Percentiles rank a stretch among this genome's conserved stretches.
These are phyloP conservation scores for Trapa bicornis DNA, from an alignment of 345 rosid genomes.

Conservation along the genomic window DNA sequence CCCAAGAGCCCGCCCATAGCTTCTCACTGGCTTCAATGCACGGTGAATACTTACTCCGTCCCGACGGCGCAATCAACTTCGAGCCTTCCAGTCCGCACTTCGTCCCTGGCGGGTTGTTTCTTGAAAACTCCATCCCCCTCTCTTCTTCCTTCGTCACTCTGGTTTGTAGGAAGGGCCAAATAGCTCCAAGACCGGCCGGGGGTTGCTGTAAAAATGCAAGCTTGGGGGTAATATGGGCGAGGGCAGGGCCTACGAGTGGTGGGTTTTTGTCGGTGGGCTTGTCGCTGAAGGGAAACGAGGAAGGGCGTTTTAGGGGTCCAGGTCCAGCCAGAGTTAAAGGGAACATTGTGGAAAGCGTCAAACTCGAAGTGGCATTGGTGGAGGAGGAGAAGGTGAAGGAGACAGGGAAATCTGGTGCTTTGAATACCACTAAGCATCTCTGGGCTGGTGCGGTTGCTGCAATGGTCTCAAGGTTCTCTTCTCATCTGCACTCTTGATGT, in stretches of 20 bases:
- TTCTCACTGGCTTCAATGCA: constrained; percentile 23
- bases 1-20: neutral
- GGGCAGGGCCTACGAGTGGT: constrained; percentile 8
- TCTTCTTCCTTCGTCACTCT: constrained; percentile 34
- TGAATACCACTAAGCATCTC: constrained; percentile 72
- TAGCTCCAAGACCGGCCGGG: constrained; percentile 12
- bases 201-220: constrained; percentile 16
- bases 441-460: constrained; percentile 90
- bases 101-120: constrained; percentile 44
- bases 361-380: constrained; percentile 15
- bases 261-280: constrained; percentile 59
- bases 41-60: constrained; percentile 28
- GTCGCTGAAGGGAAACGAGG: constrained; percentile 41
- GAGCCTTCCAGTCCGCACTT: constrained; percentile 13
- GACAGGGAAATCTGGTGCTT: constrained; percentile 29
- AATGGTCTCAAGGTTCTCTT: constrained; percentile 64
- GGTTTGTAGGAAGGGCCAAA: constrained; percentile 6
- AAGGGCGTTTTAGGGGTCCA: constrained; percentile 36
- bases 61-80: constrained; percentile 24
- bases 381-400: constrained; percentile 11
- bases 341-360: constrained; percentile 16
- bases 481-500: neutral
- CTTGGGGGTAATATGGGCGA: constrained; percentile 16
- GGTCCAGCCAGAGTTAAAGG: constrained; percentile 15
- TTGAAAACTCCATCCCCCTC: constrained; percentile 21